Conservation (phyloP, 495 filamentous ascomycete genomes). For the Aspergillus nidulans region DNA sequence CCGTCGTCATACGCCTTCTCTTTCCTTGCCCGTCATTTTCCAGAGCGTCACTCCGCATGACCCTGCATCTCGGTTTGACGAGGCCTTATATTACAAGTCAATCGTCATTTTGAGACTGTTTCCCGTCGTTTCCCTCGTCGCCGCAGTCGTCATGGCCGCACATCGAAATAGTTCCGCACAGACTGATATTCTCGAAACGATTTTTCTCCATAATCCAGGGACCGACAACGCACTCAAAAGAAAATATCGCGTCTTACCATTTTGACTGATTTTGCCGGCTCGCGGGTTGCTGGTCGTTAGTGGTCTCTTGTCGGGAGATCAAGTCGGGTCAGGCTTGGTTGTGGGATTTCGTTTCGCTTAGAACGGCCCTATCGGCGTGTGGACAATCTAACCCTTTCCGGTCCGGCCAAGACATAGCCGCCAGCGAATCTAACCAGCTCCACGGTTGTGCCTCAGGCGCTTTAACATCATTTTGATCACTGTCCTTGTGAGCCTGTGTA, state of each 20-base stretch:
- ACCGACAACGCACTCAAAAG: slow-evolving; percentile 3
- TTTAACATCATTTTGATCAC: not conserved
- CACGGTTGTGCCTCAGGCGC: slow-evolving; percentile 7
- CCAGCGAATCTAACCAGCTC: slow-evolving; percentile 18
- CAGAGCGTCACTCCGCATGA: not conserved
- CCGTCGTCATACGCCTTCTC: not conserved
- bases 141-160: not conserved
- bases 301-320: slow-evolving; percentile 47
- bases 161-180: slow-evolving; percentile 5
- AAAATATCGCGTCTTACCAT: slow-evolving; percentile 47
- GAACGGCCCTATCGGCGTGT: slow-evolving; percentile 38
- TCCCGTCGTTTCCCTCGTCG: not conserved
- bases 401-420: slow-evolving; percentile 22
- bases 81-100: too few relatives aligned
- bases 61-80: not conserved
- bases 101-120: not conserved
- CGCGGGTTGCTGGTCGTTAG: slow-evolving; percentile 46
- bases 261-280: slow-evolving; percentile 52
- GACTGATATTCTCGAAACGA: slow-evolving; percentile 15
- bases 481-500: not conserved
- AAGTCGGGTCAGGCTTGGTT: slow-evolving; percentile 34
- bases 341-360: slow-evolving; percentile 50
- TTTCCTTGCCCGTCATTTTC: not conserved
- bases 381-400: slow-evolving; percentile 29
- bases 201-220: slow-evolving; percentile 3